Conservation (phyloP, 768 basidiomycete species). For the Mycena metata region DNA sequence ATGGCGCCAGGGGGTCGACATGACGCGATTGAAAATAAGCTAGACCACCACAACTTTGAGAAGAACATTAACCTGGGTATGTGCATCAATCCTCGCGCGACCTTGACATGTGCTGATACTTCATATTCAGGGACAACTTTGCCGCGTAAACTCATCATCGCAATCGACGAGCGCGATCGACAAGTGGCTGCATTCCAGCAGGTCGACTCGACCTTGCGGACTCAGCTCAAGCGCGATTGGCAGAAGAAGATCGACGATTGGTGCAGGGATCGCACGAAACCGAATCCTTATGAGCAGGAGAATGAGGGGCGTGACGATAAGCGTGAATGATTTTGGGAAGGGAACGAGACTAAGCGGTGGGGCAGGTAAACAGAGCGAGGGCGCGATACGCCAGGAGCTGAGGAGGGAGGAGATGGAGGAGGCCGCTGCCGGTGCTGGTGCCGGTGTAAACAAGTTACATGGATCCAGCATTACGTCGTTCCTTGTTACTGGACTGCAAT, state of each 20-base stretch:
- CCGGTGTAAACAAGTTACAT: no score
- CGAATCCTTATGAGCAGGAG: slow-evolving; percentile 23
- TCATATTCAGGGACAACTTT: not conserved
- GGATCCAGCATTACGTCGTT: no score
- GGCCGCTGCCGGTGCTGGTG: no score
- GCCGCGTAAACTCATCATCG: slow-evolving; percentile 20
- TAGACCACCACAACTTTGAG: slow-evolving; percentile 42
- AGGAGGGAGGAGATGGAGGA: no score
- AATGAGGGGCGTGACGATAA: not conserved
- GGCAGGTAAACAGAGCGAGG: not conserved
- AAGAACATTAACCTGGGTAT: no score
- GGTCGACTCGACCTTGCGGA: slow-evolving; percentile 8
- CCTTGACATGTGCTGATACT: not conserved
- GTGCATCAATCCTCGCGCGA: not conserved
- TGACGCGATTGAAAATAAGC: slow-evolving; percentile 46
- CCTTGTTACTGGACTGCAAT: no score
- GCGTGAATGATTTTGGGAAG: not conserved
- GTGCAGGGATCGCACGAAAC: not conserved
- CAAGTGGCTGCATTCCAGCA: slow-evolving; percentile 7
- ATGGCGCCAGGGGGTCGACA: slow-evolving; percentile 45
- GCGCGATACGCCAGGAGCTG: not conserved
- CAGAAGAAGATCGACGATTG: slow-evolving; percentile 15
- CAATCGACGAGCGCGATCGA: slow-evolving; percentile 19
- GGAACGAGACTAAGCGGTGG: not conserved
- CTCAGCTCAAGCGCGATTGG: slow-evolving; percentile 10